Evolutionary conservation across 2,329 filamentous ascomycete genomes (phyloP).

Genomic region (Colletotrichum godetiae): DNA sequence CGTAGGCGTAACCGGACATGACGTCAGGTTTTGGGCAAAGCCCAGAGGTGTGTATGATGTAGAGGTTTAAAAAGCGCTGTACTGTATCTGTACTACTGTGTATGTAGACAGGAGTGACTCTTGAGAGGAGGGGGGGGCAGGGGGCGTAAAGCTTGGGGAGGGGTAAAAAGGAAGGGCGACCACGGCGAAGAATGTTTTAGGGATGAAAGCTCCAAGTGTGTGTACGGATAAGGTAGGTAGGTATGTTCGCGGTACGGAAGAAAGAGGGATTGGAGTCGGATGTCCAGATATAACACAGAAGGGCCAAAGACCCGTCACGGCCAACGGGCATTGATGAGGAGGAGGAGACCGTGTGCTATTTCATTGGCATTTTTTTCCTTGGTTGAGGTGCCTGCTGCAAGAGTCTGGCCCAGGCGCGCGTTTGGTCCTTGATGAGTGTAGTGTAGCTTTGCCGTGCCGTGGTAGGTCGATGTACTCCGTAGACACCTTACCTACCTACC

Average conservation of each 20-base stretch:
- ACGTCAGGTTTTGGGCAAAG: slow-evolving; percentile 15
- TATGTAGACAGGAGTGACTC: neutral
- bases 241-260: neutral
- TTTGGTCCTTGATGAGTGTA: slow-evolving; percentile 7
- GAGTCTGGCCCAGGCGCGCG: slow-evolving; percentile 9
- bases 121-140: neutral
- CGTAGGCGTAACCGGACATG: slow-evolving; percentile 24
- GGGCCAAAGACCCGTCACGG: neutral
- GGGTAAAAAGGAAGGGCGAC: neutral
- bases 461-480: neutral
- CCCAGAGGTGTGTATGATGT: neutral
- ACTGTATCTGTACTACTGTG: neutral
- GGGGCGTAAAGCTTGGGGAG: neutral
- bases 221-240: too few species aligned
- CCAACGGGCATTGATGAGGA: neutral
- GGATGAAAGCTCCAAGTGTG: neutral
- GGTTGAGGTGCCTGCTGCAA: neutral
- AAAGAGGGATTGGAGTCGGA: neutral
- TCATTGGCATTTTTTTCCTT: slow-evolving; percentile 3
- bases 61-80: neutral
- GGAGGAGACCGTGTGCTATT: neutral
- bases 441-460: neutral
- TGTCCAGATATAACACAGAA: neutral
- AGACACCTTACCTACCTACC: neutral
- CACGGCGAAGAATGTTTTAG: neutral